Evolutionary conservation across 1,284 basidiomycete species (phyloP).

Genomic region (Ganoderma resinaceum): DNA sequence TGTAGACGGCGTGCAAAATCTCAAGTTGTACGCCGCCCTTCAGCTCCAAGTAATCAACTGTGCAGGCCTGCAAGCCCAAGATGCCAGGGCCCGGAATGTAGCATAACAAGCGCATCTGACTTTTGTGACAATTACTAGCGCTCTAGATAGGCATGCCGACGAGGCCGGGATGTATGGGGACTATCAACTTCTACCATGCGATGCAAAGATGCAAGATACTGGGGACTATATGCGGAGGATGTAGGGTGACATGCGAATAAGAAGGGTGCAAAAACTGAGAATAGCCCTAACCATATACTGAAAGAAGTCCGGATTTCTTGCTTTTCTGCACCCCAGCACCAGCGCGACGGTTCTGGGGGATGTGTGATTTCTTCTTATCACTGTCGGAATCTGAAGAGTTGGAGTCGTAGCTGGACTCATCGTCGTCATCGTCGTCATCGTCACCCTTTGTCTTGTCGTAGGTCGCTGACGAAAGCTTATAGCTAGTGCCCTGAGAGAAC

Average conservation of each 20-base stretch:
- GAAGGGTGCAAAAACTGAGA: not conserved
- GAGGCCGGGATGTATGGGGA: not conserved
- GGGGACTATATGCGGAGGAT: not conserved
- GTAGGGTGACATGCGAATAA: not conserved
- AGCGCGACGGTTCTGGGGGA: constrained; percentile 63
- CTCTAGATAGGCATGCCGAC: not conserved
- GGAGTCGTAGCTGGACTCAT: constrained; percentile 39
- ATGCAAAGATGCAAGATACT: not conserved
- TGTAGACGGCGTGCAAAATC: too few relatives aligned
- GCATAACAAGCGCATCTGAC: not conserved
- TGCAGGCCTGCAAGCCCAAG: too few relatives aligned
- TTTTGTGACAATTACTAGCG: not conserved
- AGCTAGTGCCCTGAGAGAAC: constrained; percentile 41
- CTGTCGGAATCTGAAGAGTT: constrained; percentile 50
- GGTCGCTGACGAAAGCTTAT: constrained; percentile 34
- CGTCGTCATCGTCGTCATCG: constrained; percentile 41
- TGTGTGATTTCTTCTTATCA: constrained; percentile 51
- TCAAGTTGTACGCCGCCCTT: too few relatives aligned
- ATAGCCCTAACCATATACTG: constrained; percentile 1
- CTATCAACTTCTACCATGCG: constrained; percentile 1
- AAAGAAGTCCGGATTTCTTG: constrained; percentile 30
- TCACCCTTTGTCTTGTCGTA: constrained; percentile 35
- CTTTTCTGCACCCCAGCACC: constrained; percentile 46
- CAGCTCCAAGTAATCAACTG: too few relatives aligned
- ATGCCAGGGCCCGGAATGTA: too few relatives aligned